Base-by-base conservation (phyloP, 2,329 filamentous ascomycete genomes). In the Aspergillus carbonarius region DNA sequence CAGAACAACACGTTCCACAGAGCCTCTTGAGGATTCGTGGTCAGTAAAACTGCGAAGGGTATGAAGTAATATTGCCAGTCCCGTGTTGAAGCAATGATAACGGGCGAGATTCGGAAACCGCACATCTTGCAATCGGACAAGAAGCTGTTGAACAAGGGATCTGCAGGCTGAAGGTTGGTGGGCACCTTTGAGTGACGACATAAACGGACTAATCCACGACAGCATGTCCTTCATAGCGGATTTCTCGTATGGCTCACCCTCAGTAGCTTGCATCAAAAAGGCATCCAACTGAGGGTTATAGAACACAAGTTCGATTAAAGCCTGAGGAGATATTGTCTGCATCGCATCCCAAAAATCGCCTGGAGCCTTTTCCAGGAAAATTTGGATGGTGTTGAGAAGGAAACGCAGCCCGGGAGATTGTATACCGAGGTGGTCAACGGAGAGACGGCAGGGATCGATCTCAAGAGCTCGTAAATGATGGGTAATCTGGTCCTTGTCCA, bases 261-360 rank as follows among this genome's bases (percentile, higher is more conserved):
- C 79, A 7, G 79, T 74, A 3, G 79, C 80, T 60, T 83, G 78
- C 65, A 82, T 80, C 30, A 82, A 72, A 52, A 79, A 78, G 20
- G 83, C 79, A 44, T 87, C 78, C 13, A 88, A 87, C 62, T 87
- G 85, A 8, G 88, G 87, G 61, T 89, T 92, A 59, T 84, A 85
- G 67, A 95, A 91, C 44, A 96, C 85, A 63, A 92, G 85, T 70
- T 97, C 92, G n/a, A 92, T 86, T 49, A 98, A 86, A 34, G 88
- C 86, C 42, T 88, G 87, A 3, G 92, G 89, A 0, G 90, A 89
- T 52, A 93, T 91, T 30, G 91, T 85, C 52, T 90, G 88, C 77
- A 96, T 88, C 1, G 92, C 88, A 67, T 92, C 89, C 93, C 93
- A 97, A 67, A 97, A 95, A 46, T 90, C 89, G 55, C 84, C 84